Evolutionary conservation across 225 moss, liverwort and hornwort species (phyloP).

Genomic region (Pseudoscleropodium purum): DNA sequence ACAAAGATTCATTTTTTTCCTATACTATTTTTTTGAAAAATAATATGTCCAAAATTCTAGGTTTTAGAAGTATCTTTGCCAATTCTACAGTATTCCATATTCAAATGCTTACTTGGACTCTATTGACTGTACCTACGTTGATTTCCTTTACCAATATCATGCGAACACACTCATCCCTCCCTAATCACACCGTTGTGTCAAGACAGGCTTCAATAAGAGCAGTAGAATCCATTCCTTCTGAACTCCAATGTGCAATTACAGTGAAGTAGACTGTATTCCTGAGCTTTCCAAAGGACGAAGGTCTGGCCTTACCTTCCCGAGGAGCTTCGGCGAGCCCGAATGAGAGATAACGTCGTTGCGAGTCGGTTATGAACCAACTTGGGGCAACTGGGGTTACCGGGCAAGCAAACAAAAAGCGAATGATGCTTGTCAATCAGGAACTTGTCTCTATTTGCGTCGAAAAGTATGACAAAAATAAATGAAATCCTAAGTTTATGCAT

Average conservation of each 20-base stretch:
- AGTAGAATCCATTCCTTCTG: neutral
- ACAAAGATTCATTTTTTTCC: too few species aligned
- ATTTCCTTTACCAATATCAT: too few species aligned
- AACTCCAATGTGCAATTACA: neutral
- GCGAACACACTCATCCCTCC: neutral
- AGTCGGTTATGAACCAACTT: neutral
- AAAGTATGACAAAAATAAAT: neutral
- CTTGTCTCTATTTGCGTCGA: neutral
- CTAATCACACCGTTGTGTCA: neutral
- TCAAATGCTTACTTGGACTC: neutral
- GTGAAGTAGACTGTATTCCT: neutral
- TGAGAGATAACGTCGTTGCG: neutral
- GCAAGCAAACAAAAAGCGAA: neutral
- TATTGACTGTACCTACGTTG: neutral
- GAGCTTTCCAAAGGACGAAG: neutral
- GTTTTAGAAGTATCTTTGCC: too few species aligned
- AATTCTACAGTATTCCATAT: neutral
- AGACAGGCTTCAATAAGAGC: neutral
- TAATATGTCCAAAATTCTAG: too few species aligned
- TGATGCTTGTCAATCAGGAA: neutral
- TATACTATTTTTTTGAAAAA: too few species aligned
- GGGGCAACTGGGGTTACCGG: neutral
- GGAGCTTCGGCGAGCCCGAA: neutral
- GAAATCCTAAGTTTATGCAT: neutral
- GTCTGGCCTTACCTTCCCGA: neutral